Evolutionary conservation across 2,329 filamentous ascomycete genomes (phyloP), one percentile per base, ranked within the genome.

Genomic region (Cryphonectria radicalis): DNA sequence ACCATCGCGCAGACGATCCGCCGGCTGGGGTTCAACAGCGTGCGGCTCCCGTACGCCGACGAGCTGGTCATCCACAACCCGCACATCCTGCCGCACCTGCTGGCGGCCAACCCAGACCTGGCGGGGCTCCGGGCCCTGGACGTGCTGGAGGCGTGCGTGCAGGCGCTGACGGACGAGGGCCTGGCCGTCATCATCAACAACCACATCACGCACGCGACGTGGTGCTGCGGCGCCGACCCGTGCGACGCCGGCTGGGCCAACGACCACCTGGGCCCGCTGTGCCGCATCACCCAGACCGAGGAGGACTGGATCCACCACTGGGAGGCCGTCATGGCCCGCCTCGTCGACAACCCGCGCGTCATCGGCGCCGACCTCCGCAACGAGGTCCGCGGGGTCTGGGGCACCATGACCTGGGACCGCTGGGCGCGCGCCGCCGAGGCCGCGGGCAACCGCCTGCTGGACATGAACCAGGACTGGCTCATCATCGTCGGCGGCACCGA

Each of bases 231-330:
- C 66, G 88, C 86, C 35, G 87, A 92, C 77, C 89, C 89, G 0
- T 92, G 90, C 80, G 90, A 93, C 78, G 85, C 88, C 28, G 86
- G 85, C 68, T 92, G 90, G 90, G 83, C 87, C 60, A 92, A 92
- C 78, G 86, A 90, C 76, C 85, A 91, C 75, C 83, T 91, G 40
- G 86, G 86, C 4, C 81, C 84, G 19, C 75, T 91, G 53, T 92
- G 90, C 79, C 85, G 86, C 43, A 81, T 92, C 69, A 81, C 80
- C 42, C 90, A 92, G 82, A 89, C 87, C 0, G 90, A 91, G 76
- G 87, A 89, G 70, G 83, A 88, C 66, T 92, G 90, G 88, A 89
- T 92, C 66, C 81, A 84, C 71, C 86, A 92, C 77, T 92, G 90
- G 90, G 87, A 89, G 78, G 84, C 82, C 42, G 82, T 92, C 76